Evolutionary conservation across 2,329 filamentous ascomycete genomes (phyloP), one percentile per base, ranked within the genome.

Genomic region (Coniella lustricola): DNA sequence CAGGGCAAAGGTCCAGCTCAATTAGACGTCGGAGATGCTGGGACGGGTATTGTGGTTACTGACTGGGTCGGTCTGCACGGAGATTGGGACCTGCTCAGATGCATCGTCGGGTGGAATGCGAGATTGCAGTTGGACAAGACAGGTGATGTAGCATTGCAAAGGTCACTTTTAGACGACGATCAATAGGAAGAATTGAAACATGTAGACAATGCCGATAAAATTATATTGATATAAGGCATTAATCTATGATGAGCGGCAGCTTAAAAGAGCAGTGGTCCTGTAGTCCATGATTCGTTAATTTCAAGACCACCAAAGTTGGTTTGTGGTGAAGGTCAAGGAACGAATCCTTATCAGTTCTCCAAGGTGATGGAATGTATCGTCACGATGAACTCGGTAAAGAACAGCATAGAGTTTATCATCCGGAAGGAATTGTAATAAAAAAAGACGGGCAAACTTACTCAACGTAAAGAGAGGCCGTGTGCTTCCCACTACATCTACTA

Each of bases 41-140:
- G 81, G 5, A 94, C 90, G 1, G 93, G 93, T 3, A 81, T 97
- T 51, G 82, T 97, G 38, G 85, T 97, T 21, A 93, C 86, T 53
- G 93, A 98, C 66, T 96, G 87, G 87, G 90, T 96, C 44, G 93
- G 93, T 2, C 73, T 82, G 52, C 76, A 83, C 54, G 90, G 84
- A 1, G 86, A 97, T 67, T 98, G 91, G 91, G 90, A 96, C 68
- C 67, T 97, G 47, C 80, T 94, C 32, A 79, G 84, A 55, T 87
- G 87, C 66, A 84, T 96, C 58, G 84, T 97, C 7, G 90, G 87
- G 7, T 90, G 95, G 88, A 98, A 98, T 63, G 79, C 85, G 20
- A 84, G 73, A 54, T 60, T 84, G 52, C 74, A 81, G 59, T 58
- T 76, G 46, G 72, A 68, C 58, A 34, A 12, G 18, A 48, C 50